Evolutionary conservation across 805 yeast species (phyloP), one percentile per base, ranked within the genome.

Genomic region (Ogataea methylovora): DNA sequence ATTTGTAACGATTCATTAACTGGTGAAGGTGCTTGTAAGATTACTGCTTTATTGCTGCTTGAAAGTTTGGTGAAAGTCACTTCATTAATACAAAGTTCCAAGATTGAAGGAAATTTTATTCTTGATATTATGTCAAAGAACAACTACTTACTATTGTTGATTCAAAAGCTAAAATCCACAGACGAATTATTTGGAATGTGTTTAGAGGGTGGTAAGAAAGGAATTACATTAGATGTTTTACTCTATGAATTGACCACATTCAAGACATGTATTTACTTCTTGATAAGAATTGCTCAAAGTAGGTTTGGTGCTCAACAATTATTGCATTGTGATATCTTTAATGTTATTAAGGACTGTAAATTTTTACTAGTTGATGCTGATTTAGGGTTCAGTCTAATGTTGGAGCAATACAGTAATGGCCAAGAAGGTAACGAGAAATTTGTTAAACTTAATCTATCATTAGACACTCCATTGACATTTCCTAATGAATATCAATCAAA

Each of bases 1-100:
- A 67, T 86, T 22, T 79, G 85, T 49, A 76, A 74, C 39, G 97
- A 92, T 59, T 79, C 92, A 0, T 71, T 85, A 12, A 67, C 76
- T 35, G 86, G 88, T 3, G 92, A 83, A 45, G 92, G 90, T 2
- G 63, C 81, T 1, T 71, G 81, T 7, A 71, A 92, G 44, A 70
- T 87, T 9, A 77, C 90, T 0, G 79, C 95, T 2, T 63, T 88
- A 11, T 52, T 86, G n/a, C 61, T 88, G 11, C 55, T 92, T 41
- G 94, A 86, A 45, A 48, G 44, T 6, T 33, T 60, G 7, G 38
- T 58, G 24, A 58, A 57, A 25, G 42, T 50, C 2, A 33, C 53
- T 11, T 67, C 81, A 1, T 56, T 79, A 33, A 67, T 77, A 19
- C 77, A 75, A 37, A 53, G 77, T 25, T 71, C 80, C 2, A 66